phyloP scores from a whole-genome alignment of 2,329 filamentous ascomycete species.

The Fusarium sp. region DNA sequence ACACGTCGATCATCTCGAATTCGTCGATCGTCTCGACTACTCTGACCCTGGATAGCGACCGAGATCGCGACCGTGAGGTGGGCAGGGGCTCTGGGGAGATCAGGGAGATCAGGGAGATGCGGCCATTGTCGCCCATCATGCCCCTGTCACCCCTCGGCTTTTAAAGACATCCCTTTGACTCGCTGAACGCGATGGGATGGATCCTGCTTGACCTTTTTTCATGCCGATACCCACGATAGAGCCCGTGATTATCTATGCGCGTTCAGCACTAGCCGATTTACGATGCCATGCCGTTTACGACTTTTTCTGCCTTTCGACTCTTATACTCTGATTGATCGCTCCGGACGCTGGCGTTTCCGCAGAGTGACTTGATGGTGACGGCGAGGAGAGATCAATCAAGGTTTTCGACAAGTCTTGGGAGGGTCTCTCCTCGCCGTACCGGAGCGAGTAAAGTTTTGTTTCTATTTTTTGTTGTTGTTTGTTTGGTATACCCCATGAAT shows the following conservation, averaged over 20 bases:
- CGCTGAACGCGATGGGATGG: constrained; percentile 6
- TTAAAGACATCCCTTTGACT: constrained; percentile 43
- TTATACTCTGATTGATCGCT: constrained; percentile 24
- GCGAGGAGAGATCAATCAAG: constrained; percentile 18
- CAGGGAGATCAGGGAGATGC: constrained; percentile 58
- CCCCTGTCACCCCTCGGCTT: constrained; percentile 70
- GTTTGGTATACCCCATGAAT: constrained; percentile 40
- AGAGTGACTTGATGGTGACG: constrained; percentile 19
- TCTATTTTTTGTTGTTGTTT: constrained; percentile 30
- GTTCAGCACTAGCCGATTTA: constrained; percentile 41
- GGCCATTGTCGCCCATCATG: constrained; percentile 70
- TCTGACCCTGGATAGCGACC: constrained; percentile 55
- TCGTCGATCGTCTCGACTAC: constrained; percentile 56
- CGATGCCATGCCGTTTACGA: constrained; percentile 50
- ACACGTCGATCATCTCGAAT: constrained; percentile 44
- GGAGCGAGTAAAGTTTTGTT: constrained; percentile 22
- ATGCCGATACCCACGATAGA: constrained; percentile 17
- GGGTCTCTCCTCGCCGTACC: constrained; percentile 10
- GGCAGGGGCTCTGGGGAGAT: constrained; percentile 52
- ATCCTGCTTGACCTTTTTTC: constrained; percentile 6
- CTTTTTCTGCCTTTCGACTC: constrained; percentile 29
- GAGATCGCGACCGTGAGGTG: constrained; percentile 47
- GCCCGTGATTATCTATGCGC: constrained; percentile 28
- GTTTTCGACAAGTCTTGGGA: constrained; percentile 5
- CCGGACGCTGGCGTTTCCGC: constrained; percentile 28